These are phyloP conservation scores for Trichosporon sp. DNA, from an alignment of 1,284 basidiomycete genomes.

Conservation along the genomic window DNA sequence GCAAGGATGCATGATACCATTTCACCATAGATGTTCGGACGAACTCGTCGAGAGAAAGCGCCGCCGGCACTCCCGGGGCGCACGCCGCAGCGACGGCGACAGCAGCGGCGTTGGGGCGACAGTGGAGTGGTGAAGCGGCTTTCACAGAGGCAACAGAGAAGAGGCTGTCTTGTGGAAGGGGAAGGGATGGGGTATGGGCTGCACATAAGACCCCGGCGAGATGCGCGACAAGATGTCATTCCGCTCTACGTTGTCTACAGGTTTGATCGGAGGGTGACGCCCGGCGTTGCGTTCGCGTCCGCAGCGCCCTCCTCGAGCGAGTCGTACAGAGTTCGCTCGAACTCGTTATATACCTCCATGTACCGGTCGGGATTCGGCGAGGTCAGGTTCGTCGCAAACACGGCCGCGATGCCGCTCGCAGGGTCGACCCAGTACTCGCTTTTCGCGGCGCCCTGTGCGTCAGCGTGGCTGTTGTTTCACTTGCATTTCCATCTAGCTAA, in stretches of 20 bases:
- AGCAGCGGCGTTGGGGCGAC: no score
- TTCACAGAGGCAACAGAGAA: no score
- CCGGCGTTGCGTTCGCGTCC: not conserved
- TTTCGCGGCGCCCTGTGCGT: constrained; percentile 22
- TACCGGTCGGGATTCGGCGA: constrained; percentile 24
- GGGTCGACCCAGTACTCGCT: constrained; percentile 30
- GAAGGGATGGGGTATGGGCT: no score
- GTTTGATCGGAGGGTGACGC: not conserved
- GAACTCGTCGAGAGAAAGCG: no score
- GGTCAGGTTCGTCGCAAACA: constrained; percentile 26
- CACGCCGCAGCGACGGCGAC: no score
- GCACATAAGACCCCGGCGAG: no score
- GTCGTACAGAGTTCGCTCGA: constrained; percentile 35
- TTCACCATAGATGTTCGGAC: not conserved
- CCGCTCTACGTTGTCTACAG: not conserved
- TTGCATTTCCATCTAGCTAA: no score
- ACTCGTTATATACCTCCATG: constrained; percentile 29
- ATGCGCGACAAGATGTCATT: no score
- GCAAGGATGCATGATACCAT: constrained; percentile 2
- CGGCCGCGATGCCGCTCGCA: constrained; percentile 18
- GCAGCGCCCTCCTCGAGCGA: constrained; percentile 11
- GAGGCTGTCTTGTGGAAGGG: no score
- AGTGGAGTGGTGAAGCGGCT: no score
- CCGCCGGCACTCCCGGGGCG: no score
- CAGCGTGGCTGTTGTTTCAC: not conserved